These are phyloP conservation scores for Luzula sylvatica DNA, from an alignment of 176 grass and related monocot species.

Conservation along the genomic window DNA sequence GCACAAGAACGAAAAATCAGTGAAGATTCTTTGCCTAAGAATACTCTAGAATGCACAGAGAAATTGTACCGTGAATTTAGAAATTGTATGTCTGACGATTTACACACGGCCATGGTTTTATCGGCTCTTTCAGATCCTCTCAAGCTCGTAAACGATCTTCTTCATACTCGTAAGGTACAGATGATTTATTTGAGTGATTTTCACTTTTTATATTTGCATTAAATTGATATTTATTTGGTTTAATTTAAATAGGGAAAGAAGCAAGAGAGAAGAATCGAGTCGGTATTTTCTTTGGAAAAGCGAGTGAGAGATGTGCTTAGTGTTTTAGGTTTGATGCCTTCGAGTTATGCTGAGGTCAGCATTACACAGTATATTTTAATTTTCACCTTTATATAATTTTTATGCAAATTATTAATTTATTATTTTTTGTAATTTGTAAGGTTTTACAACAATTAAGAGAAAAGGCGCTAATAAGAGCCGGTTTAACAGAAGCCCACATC, in stretches of 20 bases:
- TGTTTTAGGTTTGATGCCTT: slow-evolving; percentile 61
- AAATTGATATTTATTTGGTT: not conserved
- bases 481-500: slow-evolving; percentile 52
- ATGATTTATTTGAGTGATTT: not conserved
- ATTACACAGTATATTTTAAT: slow-evolving; percentile 1
- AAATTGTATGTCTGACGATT: slow-evolving; percentile 76
- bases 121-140: slow-evolving; percentile 65
- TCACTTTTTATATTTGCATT: slow-evolving; percentile 13
- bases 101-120: slow-evolving; percentile 69
- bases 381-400: not conserved
- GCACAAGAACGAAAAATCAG: slow-evolving; percentile 20
- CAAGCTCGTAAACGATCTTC: slow-evolving; percentile 72
- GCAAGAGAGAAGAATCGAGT: slow-evolving; percentile 52
- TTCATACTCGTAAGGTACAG: slow-evolving; percentile 77
- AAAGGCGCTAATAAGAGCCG: slow-evolving; percentile 52
- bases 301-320: slow-evolving; percentile 45
- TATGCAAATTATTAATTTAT: too few species aligned
- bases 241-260: slow-evolving; percentile 59
- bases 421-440: slow-evolving; percentile 5
- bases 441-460: slow-evolving; percentile 56
- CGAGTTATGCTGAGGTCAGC: slow-evolving; percentile 57
- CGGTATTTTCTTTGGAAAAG: slow-evolving; percentile 48
- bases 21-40: slow-evolving; percentile 39
- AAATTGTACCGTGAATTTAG: slow-evolving; percentile 68
- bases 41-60: slow-evolving; percentile 34